Percentiles rank a stretch among this genome's conserved stretches.
Conservation (phyloP, 2,329 filamentous ascomycete genomes). For the Fusarium floridanum region DNA sequence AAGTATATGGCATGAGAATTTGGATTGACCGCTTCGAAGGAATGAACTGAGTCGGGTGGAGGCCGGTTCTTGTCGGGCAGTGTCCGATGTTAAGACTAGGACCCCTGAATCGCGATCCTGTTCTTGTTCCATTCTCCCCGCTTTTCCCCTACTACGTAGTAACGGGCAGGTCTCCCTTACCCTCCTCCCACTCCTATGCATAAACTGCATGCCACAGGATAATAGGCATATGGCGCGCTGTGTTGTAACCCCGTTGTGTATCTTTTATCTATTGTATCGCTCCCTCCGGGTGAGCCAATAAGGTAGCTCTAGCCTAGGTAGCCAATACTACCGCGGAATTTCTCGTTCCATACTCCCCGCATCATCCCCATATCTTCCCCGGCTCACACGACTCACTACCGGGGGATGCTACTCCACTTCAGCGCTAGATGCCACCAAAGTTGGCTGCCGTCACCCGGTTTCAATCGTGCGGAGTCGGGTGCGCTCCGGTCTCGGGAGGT, state of each 20-base stretch:
- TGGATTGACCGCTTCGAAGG: background rate
- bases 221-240: too few species aligned
- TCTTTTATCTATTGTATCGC: too few species aligned
- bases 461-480: background rate
- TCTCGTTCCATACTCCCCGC: background rate
- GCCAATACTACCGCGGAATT: too few species aligned
- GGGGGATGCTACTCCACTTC: background rate
- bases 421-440: background rate
- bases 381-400: background rate
- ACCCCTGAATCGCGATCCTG: background rate
- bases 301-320: too few species aligned
- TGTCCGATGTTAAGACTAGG: background rate
- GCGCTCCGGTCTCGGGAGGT: background rate
- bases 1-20: background rate
- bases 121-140: background rate
- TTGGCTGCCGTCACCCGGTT: background rate
- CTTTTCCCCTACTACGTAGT: background rate
- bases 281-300: too few species aligned
- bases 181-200: too few species aligned
- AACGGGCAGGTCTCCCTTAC: too few species aligned
- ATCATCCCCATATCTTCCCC: background rate
- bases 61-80: background rate
- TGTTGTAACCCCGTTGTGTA: too few species aligned
- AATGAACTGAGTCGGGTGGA: background rate
- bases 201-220: too few species aligned